Base-by-base conservation (phyloP, 129 eudicot species). In the Centrapalus pauciflorus region DNA sequence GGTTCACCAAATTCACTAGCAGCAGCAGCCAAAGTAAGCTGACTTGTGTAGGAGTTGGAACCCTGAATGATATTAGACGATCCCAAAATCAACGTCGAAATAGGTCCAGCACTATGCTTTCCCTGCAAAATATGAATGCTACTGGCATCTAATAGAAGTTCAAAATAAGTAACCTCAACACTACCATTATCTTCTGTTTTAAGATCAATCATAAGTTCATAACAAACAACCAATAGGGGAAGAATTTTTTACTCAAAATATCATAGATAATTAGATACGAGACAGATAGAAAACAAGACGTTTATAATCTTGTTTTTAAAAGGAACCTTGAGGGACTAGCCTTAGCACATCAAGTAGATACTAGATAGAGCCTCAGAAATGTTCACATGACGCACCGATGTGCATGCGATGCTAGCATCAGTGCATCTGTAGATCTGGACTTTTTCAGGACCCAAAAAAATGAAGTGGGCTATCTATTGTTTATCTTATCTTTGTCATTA, bases 51-150 rank as follows among this genome's bases (percentile, higher is more conserved):
- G 66, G 80, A 76, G 79, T 64, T 70, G 78, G 84, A 84, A 51
- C 82, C 79, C 52, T 74, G 96, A 81, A 81, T 79, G 67, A 82
- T 70, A 52, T 64, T 75, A 61, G 85, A 79, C 68, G 83, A 65
- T 76, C 86, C 82, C 51, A 85, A 61, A 24, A 88, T 72, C 24
- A 74, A 54, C 4, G 69, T 80, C 9, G 80, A 72, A 66, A 61
- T 63, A 55, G 83, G 75, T 54, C 83, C 83, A 49, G 76, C 69
- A 56, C 71, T 79, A 55, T 71, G 82, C 72, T 74, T 74, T 14
- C 68, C 79, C 73, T 74, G 72, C 51, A 74, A 63, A 54, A 28
- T 52, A 64, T 20, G 2, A 54, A 73, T 73, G 66, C 56, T 38
- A 49, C 27, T 61, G 41, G 20, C 63, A 71, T 60, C 69, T 29